Base-by-base conservation (phyloP, 805 yeast species). In the Candida maesae region DNA sequence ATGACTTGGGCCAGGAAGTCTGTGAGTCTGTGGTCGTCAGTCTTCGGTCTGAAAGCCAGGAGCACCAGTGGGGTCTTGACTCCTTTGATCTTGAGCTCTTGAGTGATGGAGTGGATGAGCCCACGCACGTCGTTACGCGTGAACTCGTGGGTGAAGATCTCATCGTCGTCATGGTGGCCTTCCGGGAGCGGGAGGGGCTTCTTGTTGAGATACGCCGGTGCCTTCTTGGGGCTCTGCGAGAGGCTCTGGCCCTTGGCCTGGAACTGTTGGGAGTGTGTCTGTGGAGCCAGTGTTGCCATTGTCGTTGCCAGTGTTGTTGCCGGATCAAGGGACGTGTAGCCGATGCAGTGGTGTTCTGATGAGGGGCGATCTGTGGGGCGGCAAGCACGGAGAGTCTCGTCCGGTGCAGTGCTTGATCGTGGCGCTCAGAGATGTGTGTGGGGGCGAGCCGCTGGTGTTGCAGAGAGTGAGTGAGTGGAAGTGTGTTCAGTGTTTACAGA, bases 41-140 rank as follows among this genome's bases (percentile, higher is more conserved):
- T 74, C 45, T 78, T 78, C 1, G 90, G 83, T 39, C 95, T 64
- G 63, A 82, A 86, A 1, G 96, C 93, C 27, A 89, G 68, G 50
- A 88, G 69, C 2, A 89, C 60, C 40, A 80, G 80, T 6, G 95
- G 95, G 0, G 86, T 75, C 52, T 80, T 77, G 2, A 84, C 66
- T 20, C 90, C 93, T 42, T 79, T 71, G 9, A 66, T 66, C 56
- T 88, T 88, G 47, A 89, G 61, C 45, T 84, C 89, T 5, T 76
- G 74, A 0, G 96, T 86, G 33, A 87, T 76, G 19, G 71, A 54
- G 59, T 84, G 93, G 28, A 88, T 73, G 20, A 83, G 68, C 21
- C 76, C 78, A 56, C 81, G 81, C 16, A 87, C 74, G 36, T 79
- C 78, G 49, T 79, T 79, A 40, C 91, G 66, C 17, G 80, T 71